These are phyloP conservation scores for Eucalyptus melliodora DNA, from an alignment of 345 rosid genomes.

Conservation along the genomic window DNA sequence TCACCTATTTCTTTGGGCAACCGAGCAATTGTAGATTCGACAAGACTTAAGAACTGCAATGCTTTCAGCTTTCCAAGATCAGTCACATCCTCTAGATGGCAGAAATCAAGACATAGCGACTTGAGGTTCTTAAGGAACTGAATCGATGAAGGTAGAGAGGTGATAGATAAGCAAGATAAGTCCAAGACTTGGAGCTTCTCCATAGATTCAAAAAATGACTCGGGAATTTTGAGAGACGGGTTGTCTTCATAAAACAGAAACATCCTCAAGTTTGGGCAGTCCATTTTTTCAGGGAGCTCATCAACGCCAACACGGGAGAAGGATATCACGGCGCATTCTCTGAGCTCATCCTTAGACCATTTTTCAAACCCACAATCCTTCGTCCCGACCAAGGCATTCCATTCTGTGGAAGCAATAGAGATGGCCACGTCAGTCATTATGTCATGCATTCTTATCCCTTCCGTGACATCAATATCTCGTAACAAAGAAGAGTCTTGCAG, in stretches of 20 bases:
- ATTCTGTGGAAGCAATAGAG: neutral
- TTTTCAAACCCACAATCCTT: fast-evolving
- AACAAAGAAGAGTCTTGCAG: neutral
- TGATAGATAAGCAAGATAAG: fast-evolving
- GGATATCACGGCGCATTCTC: fast-evolving
- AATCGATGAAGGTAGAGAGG: too few relatives aligned
- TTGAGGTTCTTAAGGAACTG: too few relatives aligned
- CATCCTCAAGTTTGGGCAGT: neutral
- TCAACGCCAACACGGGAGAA: fast-evolving
- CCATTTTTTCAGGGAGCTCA: neutral
- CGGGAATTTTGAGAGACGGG: fast-evolving
- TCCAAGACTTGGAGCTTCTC: too few relatives aligned
- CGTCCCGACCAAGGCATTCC: fast-evolving
- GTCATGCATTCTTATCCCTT: fast-evolving
- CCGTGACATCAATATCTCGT: fast-evolving
- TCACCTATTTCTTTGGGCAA: too few relatives aligned
- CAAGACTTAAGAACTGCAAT: fast-evolving
- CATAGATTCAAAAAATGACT: too few relatives aligned
- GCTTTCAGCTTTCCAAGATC: fast-evolving
- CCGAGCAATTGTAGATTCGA: fast-evolving
- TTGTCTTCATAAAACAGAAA: fast-evolving
- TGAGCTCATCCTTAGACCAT: neutral
- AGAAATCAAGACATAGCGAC: fast-evolving
- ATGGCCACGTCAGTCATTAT: neutral
- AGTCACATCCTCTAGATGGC: too few relatives aligned